Base-by-base conservation (phyloP, 1,284 basidiomycete species). In the Cronartium quercuum region DNA sequence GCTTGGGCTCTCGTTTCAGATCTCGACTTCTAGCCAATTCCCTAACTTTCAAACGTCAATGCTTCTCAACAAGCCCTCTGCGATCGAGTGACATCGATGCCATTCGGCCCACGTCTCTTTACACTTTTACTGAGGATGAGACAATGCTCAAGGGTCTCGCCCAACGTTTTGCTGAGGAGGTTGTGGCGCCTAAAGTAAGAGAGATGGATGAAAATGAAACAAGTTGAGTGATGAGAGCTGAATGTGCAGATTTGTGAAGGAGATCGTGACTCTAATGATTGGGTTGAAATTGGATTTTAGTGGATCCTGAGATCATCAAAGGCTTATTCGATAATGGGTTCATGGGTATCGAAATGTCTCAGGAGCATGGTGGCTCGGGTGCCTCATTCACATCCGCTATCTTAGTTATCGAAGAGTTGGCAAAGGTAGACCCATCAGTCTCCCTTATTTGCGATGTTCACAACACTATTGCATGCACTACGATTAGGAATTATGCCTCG, bases 131-230 rank as follows among this genome's bases (percentile, higher is more conserved):
- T 7, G 61, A 71, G 38, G 69, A 71, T 58, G 69, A 71, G 55
- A 51, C 42, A 7, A 64, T 71, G 62, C 44, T 71, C 61, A 65
- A 42, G 58, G 69, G 65, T 58, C 58, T 64, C 1, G 69, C 69
- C 34, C 86, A 86, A 80, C 88, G 90, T 55, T 98, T 97, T 79
- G 92, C 95, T 0, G 85, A 87, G 76, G 93, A 98, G 73, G 89
- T 95, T 41, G 88, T 99, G 29, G 90, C 84, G 10, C 95, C 96
- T 61, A 91, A 88, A 81, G 94, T 97, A 71, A 87, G 89, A 55
- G 91, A 94, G 81, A 99, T 99, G 96, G 95, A 99, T 82, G 95
- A 99, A 85, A 90, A 89, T 68, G 96, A 99, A 83, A 85, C 84
- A 80, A 98, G 69, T 71, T 63, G 40, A 70, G 68, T 70, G 47